These are phyloP conservation scores for Albugo laibachii DNA, from an alignment of 352 stramenopile species.

Conservation along the genomic window DNA sequence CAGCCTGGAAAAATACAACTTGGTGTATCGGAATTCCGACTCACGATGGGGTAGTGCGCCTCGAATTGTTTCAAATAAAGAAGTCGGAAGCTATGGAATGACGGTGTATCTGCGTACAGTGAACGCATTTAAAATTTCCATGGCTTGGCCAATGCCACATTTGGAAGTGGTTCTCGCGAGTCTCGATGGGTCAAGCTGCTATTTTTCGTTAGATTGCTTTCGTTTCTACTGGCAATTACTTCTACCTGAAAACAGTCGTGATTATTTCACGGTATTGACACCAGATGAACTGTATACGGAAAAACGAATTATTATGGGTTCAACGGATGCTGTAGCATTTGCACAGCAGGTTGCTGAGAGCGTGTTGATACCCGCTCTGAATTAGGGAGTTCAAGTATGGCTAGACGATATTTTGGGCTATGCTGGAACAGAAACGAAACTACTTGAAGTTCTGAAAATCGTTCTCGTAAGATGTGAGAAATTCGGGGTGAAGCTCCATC, in stretches of 20 bases:
- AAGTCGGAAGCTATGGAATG: neutral
- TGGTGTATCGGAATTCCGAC: neutral
- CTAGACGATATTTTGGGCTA: slow-evolving; percentile 14
- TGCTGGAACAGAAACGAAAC: neutral
- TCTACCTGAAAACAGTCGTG: neutral
- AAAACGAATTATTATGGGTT: slow-evolving; percentile 8
- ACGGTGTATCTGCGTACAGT: slow-evolving; percentile 5
- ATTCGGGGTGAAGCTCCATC: slow-evolving; percentile 16
- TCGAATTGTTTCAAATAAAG: neutral
- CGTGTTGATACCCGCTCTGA: slow-evolving; percentile 1
- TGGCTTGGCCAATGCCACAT: slow-evolving; percentile 11
- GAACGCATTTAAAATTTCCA: slow-evolving; percentile 6
- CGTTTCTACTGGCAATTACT: slow-evolving; percentile 5
- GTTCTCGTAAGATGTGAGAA: slow-evolving; percentile 2
- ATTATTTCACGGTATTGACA: slow-evolving; percentile 6
- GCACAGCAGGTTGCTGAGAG: slow-evolving; percentile 4
- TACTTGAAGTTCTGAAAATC: slow-evolving; percentile 8
- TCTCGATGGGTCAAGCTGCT: neutral
- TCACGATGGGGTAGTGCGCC: neutral
- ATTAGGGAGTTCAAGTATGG: slow-evolving; percentile 7
- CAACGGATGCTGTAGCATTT: slow-evolving; percentile 7
- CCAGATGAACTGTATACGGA: neutral
- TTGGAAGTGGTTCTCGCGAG: slow-evolving; percentile 3
- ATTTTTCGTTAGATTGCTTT: slow-evolving; percentile 6
- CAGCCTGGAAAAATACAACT: neutral